These are phyloP conservation scores for Tetrahymena borealis DNA, from an alignment of 73 alveolate species.

Conservation along the genomic window DNA sequence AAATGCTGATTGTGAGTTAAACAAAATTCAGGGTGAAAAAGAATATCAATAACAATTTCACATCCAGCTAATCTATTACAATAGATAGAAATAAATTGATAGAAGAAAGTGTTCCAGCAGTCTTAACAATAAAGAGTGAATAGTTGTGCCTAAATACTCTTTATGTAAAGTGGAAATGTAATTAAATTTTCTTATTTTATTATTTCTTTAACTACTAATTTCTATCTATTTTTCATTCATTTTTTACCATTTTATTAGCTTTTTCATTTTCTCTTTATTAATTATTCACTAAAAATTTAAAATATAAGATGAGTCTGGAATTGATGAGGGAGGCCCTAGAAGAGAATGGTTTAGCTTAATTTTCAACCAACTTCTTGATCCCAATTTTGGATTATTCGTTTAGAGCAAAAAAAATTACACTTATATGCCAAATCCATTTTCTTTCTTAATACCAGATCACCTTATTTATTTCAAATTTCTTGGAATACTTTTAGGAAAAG, in stretches of 20 bases:
- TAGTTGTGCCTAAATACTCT: background rate
- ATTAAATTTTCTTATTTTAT: background rate
- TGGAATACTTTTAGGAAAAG: background rate
- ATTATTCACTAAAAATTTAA: background rate
- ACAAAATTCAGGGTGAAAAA: background rate
- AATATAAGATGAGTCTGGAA: background rate
- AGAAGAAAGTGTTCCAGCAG: background rate
- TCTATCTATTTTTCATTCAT: too few species aligned
- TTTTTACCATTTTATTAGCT: too few species aligned
- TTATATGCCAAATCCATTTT: background rate
- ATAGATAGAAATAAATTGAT: background rate
- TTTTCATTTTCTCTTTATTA: too few species aligned
- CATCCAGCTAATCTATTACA: background rate
- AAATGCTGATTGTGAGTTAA: background rate
- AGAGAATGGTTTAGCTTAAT: background rate
- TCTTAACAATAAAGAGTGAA: background rate
- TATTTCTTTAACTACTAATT: background rate
- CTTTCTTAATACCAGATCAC: background rate
- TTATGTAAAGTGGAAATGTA: background rate
- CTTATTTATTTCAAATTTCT: background rate
- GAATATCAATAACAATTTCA: background rate
- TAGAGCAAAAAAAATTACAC: background rate
- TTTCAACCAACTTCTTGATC: background rate
- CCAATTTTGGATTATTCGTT: background rate
- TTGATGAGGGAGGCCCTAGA: background rate